These are phyloP conservation scores for Amanita fuliginea DNA, from an alignment of 768 basidiomycete species.

Conservation along the genomic window DNA sequence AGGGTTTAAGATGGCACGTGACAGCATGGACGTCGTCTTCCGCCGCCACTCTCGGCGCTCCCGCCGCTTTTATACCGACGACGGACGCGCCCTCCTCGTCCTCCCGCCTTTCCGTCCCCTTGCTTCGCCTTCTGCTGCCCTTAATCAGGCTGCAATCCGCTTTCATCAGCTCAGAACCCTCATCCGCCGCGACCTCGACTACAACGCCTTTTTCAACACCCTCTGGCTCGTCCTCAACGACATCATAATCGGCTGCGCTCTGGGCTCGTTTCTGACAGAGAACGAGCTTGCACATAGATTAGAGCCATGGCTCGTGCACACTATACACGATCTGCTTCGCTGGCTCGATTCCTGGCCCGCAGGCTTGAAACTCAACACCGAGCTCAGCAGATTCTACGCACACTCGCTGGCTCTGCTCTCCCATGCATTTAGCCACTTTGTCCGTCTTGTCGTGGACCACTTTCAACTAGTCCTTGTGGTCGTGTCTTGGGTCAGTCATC, in stretches of 20 bases:
- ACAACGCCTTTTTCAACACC: slow-evolving; percentile 62
- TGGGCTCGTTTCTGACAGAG: slow-evolving; percentile 61
- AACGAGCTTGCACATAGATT: background rate
- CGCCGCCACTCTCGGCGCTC: slow-evolving; percentile 3
- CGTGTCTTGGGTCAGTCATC: slow-evolving; percentile 23
- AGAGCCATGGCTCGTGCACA: slow-evolving; percentile 23
- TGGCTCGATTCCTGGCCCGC: slow-evolving; percentile 97
- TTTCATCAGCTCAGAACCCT: background rate
- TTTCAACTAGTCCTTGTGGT: slow-evolving; percentile 15
- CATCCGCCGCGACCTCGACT: background rate
- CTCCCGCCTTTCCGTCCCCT: background rate
- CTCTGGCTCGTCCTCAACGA: slow-evolving; percentile 92
- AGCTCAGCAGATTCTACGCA: slow-evolving; percentile 82
- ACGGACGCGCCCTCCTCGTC: background rate
- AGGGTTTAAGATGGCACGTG: background rate
- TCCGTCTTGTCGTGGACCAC: background rate
- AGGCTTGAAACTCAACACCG: slow-evolving; percentile 91
- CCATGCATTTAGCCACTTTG: slow-evolving; percentile 4
- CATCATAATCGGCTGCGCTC: slow-evolving; percentile 68
- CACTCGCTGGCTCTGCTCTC: slow-evolving; percentile 39
- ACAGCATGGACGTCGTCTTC: slow-evolving; percentile 1
- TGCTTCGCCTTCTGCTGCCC: background rate
- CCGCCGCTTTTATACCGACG: slow-evolving; percentile 5
- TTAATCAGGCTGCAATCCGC: slow-evolving; percentile 1
- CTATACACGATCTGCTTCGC: slow-evolving; percentile 40